phyloP scores from a whole-genome alignment of 257 asterid genomes.

The Catharanthus roseus region DNA sequence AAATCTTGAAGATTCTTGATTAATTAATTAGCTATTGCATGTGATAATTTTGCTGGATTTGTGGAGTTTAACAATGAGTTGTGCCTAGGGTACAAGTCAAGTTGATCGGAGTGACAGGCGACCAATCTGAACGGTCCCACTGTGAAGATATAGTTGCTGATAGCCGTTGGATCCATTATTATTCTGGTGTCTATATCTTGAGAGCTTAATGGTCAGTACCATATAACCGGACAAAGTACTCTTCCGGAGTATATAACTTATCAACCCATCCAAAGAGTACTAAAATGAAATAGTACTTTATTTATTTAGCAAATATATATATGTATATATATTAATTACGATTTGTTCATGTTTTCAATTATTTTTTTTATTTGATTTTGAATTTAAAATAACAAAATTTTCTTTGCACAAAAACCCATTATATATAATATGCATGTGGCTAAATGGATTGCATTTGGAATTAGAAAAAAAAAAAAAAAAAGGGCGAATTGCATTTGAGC shows the following conservation, averaged over 20 bases:
- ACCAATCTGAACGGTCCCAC: slow-evolving; percentile 21
- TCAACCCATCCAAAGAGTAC: neutral
- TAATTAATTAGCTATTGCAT: neutral
- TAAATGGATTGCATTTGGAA: too few relatives aligned
- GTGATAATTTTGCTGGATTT: neutral
- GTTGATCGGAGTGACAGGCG: slow-evolving; percentile 18
- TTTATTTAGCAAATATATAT: too few relatives aligned
- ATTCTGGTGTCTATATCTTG: slow-evolving; percentile 1
- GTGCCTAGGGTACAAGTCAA: slow-evolving; percentile 17
- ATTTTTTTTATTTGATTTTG: too few relatives aligned
- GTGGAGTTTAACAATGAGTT: neutral
- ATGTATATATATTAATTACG: too few relatives aligned
- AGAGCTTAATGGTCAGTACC: neutral
- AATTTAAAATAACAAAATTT: too few relatives aligned
- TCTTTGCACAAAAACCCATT: too few relatives aligned
- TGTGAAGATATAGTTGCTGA: neutral
- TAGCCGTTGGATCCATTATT: slow-evolving; percentile 7
- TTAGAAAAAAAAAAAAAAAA: too few relatives aligned
- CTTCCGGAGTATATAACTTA: neutral
- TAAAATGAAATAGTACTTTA: too few relatives aligned
- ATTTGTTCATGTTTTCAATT: too few relatives aligned
- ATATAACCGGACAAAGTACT: neutral
- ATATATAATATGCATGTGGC: too few relatives aligned
- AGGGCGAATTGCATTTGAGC: too few relatives aligned
- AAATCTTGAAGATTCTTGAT: neutral